Base-by-base conservation (phyloP, 2,329 filamentous ascomycete species). In the Coniella lustricola region DNA sequence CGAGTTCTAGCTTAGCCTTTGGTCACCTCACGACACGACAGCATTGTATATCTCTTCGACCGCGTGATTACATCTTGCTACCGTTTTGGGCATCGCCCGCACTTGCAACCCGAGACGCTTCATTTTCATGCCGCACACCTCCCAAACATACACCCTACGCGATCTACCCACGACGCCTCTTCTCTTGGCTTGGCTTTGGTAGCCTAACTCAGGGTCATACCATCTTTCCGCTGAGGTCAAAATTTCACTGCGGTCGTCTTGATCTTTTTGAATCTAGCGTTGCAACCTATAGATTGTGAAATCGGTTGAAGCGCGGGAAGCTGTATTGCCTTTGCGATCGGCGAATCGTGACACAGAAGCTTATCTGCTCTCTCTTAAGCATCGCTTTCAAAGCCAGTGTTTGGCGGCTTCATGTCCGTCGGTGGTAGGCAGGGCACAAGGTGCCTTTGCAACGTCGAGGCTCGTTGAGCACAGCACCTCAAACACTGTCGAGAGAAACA, bases 321-420 rank as follows among this genome's bases (percentile, higher is more conserved):
- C 35, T 32, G 38, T 41, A 39, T 45, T 39, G 20, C 35, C 21
- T 25, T n/a, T 34, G 9, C 21, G 32, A 47, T 22, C 14, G 48
- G 49, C 55, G 52, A 57, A 54, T 55, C 52, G 48, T 25, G 34
- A 40, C n/a, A 4, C 50, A 46, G 47, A 36, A 37, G 16, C 54
- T 57, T 58, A 55, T 57, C 54, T 50, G 35, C 10, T 29, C 25
- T 29, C 18, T 35, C 29, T 17, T n/a, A 14, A 29, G 36, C 16
- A 29, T 29, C 9, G 31, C 33, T 21, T 31, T n/a, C 10, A 32
- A 16, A 29, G 41, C 20, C 21, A 35, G 12, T 35, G 35, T 44
- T 43, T 31, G 40, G 37, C 9, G 32, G 54, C 56, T 58, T 55
- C 54, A 56, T 56, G 55, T 57, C 34, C 43, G 53, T 57, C 46